Evolutionary conservation across 2,329 filamentous ascomycete genomes (phyloP).

Genomic region (Uncinocarpus reesii): DNA sequence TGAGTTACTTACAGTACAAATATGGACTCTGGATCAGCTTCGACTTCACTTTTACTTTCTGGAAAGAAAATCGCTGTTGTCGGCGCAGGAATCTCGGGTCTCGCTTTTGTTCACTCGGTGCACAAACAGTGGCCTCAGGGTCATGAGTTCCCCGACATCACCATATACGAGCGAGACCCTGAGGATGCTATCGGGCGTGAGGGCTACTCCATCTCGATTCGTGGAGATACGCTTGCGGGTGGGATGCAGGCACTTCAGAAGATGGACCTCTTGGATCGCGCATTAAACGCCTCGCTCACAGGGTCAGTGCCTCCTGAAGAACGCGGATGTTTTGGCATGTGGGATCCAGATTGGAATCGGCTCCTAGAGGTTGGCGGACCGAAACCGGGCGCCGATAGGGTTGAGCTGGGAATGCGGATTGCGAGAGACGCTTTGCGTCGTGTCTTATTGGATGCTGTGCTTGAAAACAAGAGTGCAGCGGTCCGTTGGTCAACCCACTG

Average conservation of each 20-base stretch:
- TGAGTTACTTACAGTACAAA: background rate
- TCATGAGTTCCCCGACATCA: constrained; percentile 28
- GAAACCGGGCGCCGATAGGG: background rate
- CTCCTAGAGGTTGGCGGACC: constrained; percentile 6
- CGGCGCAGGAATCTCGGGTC: constrained; percentile 38
- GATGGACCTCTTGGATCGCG: constrained; percentile 20
- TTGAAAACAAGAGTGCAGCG: constrained; percentile 20
- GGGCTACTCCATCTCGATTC: constrained; percentile 23
- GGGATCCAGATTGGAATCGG: constrained; percentile 11
- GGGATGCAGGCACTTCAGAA: constrained; percentile 22
- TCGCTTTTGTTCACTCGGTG: constrained; percentile 36
- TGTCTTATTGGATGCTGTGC: constrained; percentile 14
- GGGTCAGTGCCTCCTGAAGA: background rate
- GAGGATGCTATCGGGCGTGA: constrained; percentile 22
- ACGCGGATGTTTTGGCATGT: constrained; percentile 11
- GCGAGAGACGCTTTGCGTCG: constrained; percentile 17
- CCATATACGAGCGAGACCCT: constrained; percentile 37
- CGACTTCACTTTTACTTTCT: background rate
- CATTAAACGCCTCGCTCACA: constrained; percentile 17
- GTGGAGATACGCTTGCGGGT: constrained; percentile 19
- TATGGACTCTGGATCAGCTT: background rate
- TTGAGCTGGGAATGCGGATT: constrained; percentile 17
- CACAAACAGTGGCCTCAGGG: constrained; percentile 29
- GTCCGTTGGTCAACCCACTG: constrained; percentile 17
- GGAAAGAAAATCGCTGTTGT: constrained; percentile 37